phyloP scores from a whole-genome alignment of 306 rosid genomes.

The Quillaja saponaria region DNA sequence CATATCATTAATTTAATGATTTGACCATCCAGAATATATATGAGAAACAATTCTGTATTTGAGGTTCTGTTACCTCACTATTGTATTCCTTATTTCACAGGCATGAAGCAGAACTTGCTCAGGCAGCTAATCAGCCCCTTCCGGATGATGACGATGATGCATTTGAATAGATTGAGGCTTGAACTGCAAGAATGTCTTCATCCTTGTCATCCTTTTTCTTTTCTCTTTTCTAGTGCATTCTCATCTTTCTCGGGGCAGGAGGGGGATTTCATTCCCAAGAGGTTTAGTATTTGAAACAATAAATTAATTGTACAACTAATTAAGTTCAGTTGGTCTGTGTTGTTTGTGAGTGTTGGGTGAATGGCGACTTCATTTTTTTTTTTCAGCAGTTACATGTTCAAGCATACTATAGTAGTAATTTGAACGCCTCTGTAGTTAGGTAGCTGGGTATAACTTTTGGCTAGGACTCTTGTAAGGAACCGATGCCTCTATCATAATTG shows the following conservation, averaged over 20 bases:
- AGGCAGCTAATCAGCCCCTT: conserved; percentile 65
- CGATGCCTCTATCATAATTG: too few relatives aligned
- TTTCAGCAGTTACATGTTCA: too few relatives aligned
- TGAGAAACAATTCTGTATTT: too few relatives aligned
- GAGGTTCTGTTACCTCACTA: background rate
- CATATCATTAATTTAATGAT: too few relatives aligned
- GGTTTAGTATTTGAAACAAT: conserved; percentile 8
- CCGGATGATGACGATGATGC: conserved; percentile 67
- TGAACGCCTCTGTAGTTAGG: too few relatives aligned
- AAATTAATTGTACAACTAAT: background rate
- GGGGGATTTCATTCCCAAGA: background rate
- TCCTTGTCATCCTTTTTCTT: background rate
- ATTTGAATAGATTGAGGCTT: conserved; percentile 33
- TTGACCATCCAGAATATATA: too few relatives aligned
- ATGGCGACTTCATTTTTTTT: too few relatives aligned
- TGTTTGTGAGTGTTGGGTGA: too few relatives aligned
- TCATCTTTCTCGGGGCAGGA: conserved; percentile 17
- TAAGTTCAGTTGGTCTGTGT: too few relatives aligned
- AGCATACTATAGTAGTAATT: too few relatives aligned
- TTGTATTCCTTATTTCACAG: conserved; percentile 28
- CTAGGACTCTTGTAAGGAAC: too few relatives aligned
- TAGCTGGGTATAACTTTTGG: too few relatives aligned
- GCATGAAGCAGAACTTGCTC: conserved; percentile 56
- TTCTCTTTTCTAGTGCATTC: conserved; percentile 9
- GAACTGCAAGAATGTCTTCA: background rate